These are phyloP conservation scores for Pholiota microspora DNA, from an alignment of 768 basidiomycete species.

Conservation along the genomic window DNA sequence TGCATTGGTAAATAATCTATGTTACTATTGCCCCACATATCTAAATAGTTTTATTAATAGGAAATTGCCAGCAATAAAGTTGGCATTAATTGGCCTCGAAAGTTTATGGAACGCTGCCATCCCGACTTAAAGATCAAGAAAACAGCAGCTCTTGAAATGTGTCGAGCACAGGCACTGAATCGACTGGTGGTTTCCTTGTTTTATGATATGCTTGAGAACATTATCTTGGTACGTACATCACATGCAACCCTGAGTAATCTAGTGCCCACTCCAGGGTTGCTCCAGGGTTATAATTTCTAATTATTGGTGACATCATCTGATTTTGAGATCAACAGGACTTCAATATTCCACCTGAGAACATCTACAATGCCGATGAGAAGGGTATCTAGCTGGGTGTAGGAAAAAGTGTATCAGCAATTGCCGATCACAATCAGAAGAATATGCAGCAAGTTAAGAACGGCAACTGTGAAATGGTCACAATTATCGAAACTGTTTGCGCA, in stretches of 20 bases:
- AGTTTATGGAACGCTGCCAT: no score
- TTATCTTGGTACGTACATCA: no score
- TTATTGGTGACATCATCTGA: conserved; percentile 19
- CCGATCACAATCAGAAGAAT: conserved; percentile 22
- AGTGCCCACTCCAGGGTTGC: no score
- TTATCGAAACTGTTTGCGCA: conserved; percentile 43
- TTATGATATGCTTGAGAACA: no score
- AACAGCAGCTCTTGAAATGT: no score
- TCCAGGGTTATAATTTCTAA: conserved; percentile 20
- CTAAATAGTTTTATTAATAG: conserved; percentile 12
- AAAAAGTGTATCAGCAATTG: conserved; percentile 15
- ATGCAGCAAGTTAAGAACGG: conserved; percentile 31
- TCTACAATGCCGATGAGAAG: conserved; percentile 30
- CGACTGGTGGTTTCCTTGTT: no score
- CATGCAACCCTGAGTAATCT: no score
- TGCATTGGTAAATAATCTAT: no score
- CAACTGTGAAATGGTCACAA: conserved; percentile 42
- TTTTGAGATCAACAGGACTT: conserved; percentile 16
- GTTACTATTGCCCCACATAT: conserved; percentile 6
- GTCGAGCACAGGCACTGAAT: no score
- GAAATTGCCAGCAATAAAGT: conserved; percentile 19
- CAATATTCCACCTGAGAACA: conserved; percentile 22
- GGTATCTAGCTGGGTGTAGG: conserved; percentile 27
- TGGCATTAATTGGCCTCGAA: no score
- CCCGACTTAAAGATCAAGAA: no score